Conservation (phyloP, 2,329 filamentous ascomycete genomes). For the Aspergillus fumigatus region DNA sequence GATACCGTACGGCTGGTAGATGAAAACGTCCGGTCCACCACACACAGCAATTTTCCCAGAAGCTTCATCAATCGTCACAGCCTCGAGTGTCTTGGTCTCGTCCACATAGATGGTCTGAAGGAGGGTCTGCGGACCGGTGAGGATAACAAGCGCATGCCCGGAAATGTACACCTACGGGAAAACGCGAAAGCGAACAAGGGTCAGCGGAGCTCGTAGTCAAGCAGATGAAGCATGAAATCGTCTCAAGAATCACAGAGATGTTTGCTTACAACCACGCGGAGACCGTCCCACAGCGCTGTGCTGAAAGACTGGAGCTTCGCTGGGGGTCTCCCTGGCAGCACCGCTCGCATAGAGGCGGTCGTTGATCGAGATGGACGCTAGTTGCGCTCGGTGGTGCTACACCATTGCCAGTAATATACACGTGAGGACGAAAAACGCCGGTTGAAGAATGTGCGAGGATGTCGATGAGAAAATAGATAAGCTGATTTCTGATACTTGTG, state of each 20-base stretch:
- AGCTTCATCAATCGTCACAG: constrained; percentile 73
- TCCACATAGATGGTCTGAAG: constrained; percentile 91
- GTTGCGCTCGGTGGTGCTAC: constrained; percentile 25
- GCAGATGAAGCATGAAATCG: not conserved
- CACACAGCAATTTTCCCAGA: constrained; percentile 82
- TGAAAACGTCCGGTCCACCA: constrained; percentile 60
- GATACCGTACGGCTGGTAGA: constrained; percentile 72
- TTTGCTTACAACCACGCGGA: constrained; percentile 64
- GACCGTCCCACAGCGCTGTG: constrained; percentile 67
- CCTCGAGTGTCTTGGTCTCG: constrained; percentile 62
- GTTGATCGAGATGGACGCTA: constrained; percentile 20
- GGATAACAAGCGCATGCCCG: constrained; percentile 79
- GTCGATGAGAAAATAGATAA: not conserved
- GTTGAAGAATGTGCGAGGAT: not conserved
- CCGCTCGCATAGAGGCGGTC: constrained; percentile 63
- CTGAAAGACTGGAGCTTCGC: constrained; percentile 72
- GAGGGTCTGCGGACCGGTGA: constrained; percentile 68
- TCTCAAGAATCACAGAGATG: not conserved
- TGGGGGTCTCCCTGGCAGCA: constrained; percentile 74
- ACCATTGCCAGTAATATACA: constrained; percentile 28
- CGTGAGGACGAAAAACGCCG: not conserved
- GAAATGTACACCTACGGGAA: constrained; percentile 73
- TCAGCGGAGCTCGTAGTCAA: constrained; percentile 4
- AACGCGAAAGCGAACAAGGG: constrained; percentile 10
- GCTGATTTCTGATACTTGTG: not conserved